Evolutionary conservation across 2,329 filamentous ascomycete genomes (phyloP).

Genomic region (Claviceps sp.): DNA sequence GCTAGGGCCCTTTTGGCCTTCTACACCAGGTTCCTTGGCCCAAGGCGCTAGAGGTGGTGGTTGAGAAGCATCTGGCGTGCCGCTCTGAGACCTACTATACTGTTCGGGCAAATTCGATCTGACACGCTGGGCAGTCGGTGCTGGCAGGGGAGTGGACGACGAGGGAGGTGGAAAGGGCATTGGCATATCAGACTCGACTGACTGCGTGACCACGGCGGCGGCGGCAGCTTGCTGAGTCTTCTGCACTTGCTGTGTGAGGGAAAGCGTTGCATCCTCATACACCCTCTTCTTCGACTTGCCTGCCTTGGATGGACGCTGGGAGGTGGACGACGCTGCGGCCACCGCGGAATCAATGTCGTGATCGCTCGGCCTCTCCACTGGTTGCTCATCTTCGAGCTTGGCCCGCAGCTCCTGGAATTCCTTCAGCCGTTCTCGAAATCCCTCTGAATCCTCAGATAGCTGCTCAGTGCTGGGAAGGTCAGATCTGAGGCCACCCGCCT

Average conservation of each 20-base stretch:
- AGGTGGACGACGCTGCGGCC: not conserved
- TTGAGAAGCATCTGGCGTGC: slow-evolving; percentile 52
- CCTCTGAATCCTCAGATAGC: slow-evolving; percentile 40
- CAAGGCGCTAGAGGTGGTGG: slow-evolving; percentile 77
- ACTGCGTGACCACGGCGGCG: slow-evolving; percentile 27
- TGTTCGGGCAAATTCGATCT: slow-evolving; percentile 72
- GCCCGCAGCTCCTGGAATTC: slow-evolving; percentile 71
- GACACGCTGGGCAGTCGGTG: slow-evolving; percentile 76
- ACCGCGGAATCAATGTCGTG: not conserved
- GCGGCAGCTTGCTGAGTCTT: slow-evolving; percentile 46
- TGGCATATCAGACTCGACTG: slow-evolving; percentile 50
- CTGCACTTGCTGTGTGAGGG: slow-evolving; percentile 73
- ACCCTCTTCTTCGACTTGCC: slow-evolving; percentile 19
- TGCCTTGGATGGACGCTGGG: slow-evolving; percentile 5
- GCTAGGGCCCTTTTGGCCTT: slow-evolving; percentile 70
- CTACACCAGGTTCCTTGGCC: slow-evolving; percentile 70
- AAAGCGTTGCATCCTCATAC: slow-evolving; percentile 33
- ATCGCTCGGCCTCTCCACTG: slow-evolving; percentile 9
- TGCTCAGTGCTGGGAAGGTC: slow-evolving; percentile 37
- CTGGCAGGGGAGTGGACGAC: slow-evolving; percentile 70
- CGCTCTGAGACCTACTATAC: slow-evolving; percentile 57
- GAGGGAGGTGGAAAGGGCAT: slow-evolving; percentile 61
- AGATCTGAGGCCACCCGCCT: slow-evolving; percentile 24
- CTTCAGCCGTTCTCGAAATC: slow-evolving; percentile 58
- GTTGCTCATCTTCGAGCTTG: slow-evolving; percentile 49